Percentiles rank a stretch among this genome's conserved stretches.
phyloP scores from a whole-genome alignment of 75 land plant species.

The Azolla pinnata region DNA sequence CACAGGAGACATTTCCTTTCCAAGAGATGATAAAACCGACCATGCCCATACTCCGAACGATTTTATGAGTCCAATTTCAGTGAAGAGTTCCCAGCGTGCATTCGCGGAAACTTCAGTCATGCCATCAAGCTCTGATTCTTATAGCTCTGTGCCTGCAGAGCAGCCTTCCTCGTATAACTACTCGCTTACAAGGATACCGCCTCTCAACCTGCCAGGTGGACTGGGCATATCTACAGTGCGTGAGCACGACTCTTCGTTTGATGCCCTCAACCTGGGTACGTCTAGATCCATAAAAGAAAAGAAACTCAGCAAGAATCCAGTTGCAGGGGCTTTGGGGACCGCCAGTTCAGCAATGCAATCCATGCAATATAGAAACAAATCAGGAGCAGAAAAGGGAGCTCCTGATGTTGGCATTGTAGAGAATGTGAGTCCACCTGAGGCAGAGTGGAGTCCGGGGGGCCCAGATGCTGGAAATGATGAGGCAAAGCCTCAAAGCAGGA shows the following conservation, averaged over 20 bases:
- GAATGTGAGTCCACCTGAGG: slow-evolving; percentile 12
- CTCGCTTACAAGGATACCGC: slow-evolving; percentile 3
- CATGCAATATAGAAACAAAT: background rate
- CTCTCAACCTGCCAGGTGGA: background rate
- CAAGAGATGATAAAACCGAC: too few relatives aligned
- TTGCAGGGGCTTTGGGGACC: too few relatives aligned
- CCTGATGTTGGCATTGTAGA: slow-evolving; percentile 16
- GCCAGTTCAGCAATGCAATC: background rate
- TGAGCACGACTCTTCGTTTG: slow-evolving; percentile 66
- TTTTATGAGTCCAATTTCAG: too few relatives aligned
- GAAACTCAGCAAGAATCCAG: too few relatives aligned
- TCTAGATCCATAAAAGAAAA: background rate
- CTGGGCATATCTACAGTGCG: slow-evolving; percentile 11
- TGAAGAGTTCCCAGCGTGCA: too few relatives aligned
- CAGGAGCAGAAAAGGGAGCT: slow-evolving; percentile 5
- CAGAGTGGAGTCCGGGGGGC: slow-evolving; percentile 3
- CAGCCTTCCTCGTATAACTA: background rate
- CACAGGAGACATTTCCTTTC: too few relatives aligned
- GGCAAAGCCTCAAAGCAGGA: slow-evolving; percentile 9
- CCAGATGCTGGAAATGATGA: slow-evolving; percentile 4
- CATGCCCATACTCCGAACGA: too few relatives aligned
- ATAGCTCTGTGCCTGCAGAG: too few relatives aligned
- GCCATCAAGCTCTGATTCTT: too few relatives aligned
- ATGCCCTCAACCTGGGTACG: slow-evolving; percentile 43
- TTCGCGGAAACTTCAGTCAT: background rate